phyloP scores from a whole-genome alignment of 345 rosid genomes.

The Reutealis trisperma region DNA sequence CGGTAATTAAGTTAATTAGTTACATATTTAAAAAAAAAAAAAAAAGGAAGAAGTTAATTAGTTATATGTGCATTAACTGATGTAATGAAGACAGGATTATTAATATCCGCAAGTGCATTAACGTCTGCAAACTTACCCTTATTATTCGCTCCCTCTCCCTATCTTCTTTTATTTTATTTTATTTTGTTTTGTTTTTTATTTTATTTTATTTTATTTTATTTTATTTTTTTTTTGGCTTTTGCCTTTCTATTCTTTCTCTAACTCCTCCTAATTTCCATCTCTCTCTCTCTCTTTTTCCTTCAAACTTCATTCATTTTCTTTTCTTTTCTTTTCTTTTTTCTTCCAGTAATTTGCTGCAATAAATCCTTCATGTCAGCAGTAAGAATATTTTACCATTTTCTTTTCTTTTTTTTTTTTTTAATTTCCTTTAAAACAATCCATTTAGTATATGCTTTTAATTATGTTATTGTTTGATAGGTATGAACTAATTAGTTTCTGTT shows the following conservation, averaged over 20 bases:
- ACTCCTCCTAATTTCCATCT: background rate
- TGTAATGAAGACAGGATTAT: background rate
- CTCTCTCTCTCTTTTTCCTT: background rate
- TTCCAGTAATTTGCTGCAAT: constrained; percentile 1
- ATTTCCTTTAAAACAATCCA: too few species aligned
- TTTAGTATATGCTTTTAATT: background rate
- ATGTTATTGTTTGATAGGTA: too few species aligned
- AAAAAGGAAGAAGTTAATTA: too few species aligned
- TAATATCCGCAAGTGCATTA: constrained; percentile 5
- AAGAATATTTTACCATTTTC: background rate
- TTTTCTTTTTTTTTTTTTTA: background rate
- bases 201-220: background rate
- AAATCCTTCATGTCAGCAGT: constrained; percentile 31
- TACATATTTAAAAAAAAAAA: too few species aligned
- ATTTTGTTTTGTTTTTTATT: background rate
- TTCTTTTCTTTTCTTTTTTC: background rate
- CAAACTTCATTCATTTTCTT: background rate
- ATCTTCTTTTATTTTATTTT: too few species aligned
- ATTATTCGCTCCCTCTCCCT: background rate
- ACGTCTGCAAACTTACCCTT: constrained; percentile 6
- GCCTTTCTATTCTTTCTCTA: background rate
- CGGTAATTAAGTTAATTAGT: too few species aligned
- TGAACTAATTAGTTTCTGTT: too few species aligned
- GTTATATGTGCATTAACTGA: too few species aligned
- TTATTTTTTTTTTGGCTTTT: background rate